A percentile compares a stretch with the other conserved stretches of the same genome.
Evolutionary conservation across 2,329 filamentous ascomycete genomes (phyloP).

Genomic region (Colletotrichum destructivum): DNA sequence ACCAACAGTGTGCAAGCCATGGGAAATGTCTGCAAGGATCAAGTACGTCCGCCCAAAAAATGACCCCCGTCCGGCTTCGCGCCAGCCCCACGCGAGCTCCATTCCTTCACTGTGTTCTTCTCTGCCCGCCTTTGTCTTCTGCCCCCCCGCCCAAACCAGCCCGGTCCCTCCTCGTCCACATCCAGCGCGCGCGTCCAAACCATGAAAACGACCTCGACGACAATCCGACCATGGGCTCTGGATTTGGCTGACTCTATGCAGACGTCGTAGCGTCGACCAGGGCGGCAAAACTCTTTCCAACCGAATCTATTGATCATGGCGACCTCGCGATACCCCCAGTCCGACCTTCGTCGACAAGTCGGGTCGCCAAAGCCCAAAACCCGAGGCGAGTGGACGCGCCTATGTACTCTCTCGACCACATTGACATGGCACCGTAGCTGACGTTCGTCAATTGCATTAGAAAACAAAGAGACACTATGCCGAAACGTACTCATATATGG

Average conservation of each 20-base stretch:
- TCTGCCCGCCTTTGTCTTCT: slow-evolving; percentile 41
- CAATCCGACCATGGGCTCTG: slow-evolving; percentile 33
- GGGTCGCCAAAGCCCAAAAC: slow-evolving; percentile 71
- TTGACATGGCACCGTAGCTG: slow-evolving; percentile 34
- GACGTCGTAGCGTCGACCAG: slow-evolving; percentile 61
- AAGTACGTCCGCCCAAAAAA: slow-evolving; percentile 55
- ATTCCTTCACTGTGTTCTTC: slow-evolving; percentile 36
- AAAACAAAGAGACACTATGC: slow-evolving; percentile 91
- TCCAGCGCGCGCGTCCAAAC: slow-evolving; percentile 34
- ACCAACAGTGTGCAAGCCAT: slow-evolving; percentile 63
- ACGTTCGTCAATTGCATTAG: slow-evolving; percentile 56
- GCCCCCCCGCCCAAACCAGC: slow-evolving; percentile 35
- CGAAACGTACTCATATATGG: slow-evolving; percentile 95
- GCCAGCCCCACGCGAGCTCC: slow-evolving; percentile 42
- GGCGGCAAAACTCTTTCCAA: slow-evolving; percentile 49
- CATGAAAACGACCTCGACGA: slow-evolving; percentile 27
- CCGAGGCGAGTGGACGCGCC: slow-evolving; percentile 60
- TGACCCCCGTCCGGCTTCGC: slow-evolving; percentile 29
- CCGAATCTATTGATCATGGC: slow-evolving; percentile 58
- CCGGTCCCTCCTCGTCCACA: slow-evolving; percentile 23
- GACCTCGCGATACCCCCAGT: slow-evolving; percentile 61
- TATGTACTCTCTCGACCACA: slow-evolving; percentile 36
- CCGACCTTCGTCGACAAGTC: slow-evolving; percentile 67
- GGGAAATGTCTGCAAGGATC: slow-evolving; percentile 61
- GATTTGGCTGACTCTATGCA: slow-evolving; percentile 46